These are phyloP conservation scores for Houttuynia cordata DNA, from an alignment of 164 flowering plant species.

Conservation along the genomic window DNA sequence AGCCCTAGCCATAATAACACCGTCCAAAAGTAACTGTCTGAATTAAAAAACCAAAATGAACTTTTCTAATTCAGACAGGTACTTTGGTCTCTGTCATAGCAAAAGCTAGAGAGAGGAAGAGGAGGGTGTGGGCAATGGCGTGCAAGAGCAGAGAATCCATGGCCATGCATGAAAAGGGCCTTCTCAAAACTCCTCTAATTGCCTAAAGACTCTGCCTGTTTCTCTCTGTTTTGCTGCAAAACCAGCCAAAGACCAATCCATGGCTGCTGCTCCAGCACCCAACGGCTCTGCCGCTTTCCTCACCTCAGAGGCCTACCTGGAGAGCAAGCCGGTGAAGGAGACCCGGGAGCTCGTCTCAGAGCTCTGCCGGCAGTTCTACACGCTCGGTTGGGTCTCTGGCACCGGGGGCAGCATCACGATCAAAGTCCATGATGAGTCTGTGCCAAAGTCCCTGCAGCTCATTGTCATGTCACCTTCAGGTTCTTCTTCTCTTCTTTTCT, in stretches of 20 bases:
- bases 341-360: slow-evolving; percentile 52
- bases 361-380: slow-evolving; percentile 80
- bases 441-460: slow-evolving; percentile 71
- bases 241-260: not conserved
- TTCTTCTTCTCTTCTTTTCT: slow-evolving; percentile 6
- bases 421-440: slow-evolving; percentile 71
- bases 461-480: slow-evolving; percentile 97
- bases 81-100: too few relatives aligned
- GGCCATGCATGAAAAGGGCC: not conserved
- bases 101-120: too few relatives aligned
- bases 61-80: too few relatives aligned
- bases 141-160: too few relatives aligned
- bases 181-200: not conserved
- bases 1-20: too few relatives aligned
- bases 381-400: slow-evolving; percentile 87
- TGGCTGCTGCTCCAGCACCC: slow-evolving; percentile 20
- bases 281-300: slow-evolving; percentile 23
- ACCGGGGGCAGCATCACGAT: slow-evolving; percentile 91
- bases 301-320: slow-evolving; percentile 60
- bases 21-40: too few relatives aligned
- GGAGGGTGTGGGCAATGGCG: too few relatives aligned
- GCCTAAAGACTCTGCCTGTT: not conserved
- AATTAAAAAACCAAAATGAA: too few relatives aligned
- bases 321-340: slow-evolving; percentile 45
- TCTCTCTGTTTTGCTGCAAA: too few relatives aligned